Percentiles rank a stretch among this genome's conserved stretches.
Conservation (phyloP, 2,329 filamentous ascomycete genomes). For the Thelonectria discophora region DNA sequence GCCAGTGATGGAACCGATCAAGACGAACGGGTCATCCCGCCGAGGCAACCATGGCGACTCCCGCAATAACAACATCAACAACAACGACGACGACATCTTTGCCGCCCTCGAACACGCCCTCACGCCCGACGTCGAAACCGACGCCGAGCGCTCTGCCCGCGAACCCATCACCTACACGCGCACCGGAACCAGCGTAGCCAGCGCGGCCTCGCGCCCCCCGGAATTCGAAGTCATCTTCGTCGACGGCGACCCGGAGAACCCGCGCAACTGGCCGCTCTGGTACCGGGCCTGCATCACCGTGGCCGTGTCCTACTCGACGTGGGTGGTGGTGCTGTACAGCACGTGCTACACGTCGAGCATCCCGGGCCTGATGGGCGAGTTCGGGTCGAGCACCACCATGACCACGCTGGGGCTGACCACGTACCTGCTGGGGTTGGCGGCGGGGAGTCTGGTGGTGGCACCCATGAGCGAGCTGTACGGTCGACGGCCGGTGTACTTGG, state of each 20-base stretch:
- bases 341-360: conserved; percentile 81
- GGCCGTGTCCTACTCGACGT: conserved; percentile 57
- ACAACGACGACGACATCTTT: conserved; percentile 39
- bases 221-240: conserved; percentile 80
- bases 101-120: conserved; percentile 51
- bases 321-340: conserved; percentile 73
- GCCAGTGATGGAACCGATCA: conserved; percentile 40
- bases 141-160: conserved; percentile 50
- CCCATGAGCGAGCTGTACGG: conserved; percentile 78
- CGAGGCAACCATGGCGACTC: conserved; percentile 33
- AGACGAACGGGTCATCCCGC: conserved; percentile 33
- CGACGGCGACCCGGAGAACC: conserved; percentile 69
- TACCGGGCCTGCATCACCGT: conserved; percentile 54
- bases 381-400: conserved; percentile 66
- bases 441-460: conserved; percentile 76
- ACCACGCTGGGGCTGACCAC: conserved; percentile 80
- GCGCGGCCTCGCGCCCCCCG: conserved; percentile 56
- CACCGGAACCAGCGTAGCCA: conserved; percentile 54
- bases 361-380: conserved; percentile 73
- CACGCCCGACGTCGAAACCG: conserved; percentile 50
- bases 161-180: conserved; percentile 57
- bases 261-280: conserved; percentile 72
- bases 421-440: conserved; percentile 78
- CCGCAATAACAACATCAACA: conserved; percentile 32
- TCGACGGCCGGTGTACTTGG: conserved; percentile 73